Base-by-base conservation (phyloP, 805 yeast genomes). In the Candida maesae region DNA sequence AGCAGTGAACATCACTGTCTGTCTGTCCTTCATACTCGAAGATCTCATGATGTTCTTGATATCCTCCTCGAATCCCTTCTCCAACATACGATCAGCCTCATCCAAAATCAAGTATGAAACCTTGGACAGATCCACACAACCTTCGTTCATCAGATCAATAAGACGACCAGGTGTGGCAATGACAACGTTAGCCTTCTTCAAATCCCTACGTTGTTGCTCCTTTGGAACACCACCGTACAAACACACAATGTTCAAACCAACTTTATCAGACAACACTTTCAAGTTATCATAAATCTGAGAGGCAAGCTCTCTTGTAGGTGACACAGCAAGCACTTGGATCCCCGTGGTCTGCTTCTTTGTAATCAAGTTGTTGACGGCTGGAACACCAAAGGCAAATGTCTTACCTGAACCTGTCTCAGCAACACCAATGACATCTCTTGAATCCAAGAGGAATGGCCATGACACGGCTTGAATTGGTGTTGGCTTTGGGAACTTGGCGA, bases 321-420 rank as follows among this genome's bases (percentile, higher is more conserved):
- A 89, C 33, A 93, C 81, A 43, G 86, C 86, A 43, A 93, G 73
- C 4, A 89, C 95, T 55, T 79, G 78, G 41, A 85, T 72, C 15
- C 83, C 83, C 27, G 64, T 65, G 9, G 49, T 48, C 20, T 58
- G 61, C 23, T 47, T 43, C 21, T 42, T 39, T 0, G 63, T 61
- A 35, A 70, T 55, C 35, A 91, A 67, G 47, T 80, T 79, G 57
- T 87, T 73, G 39, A 91, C 75, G n/a, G 97, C 96, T 35, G 99
- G 99, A 24, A 93, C 93, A 61, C 96, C 96, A 61, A 91, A 93
- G 0, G 96, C 98, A 66, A 91, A 83, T 0, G 99, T 91, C 65
- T 91, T 91, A 58, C 99, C 99, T 1, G 96, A 87, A 28, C 99
- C 99, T 3, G 99, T 91, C 67, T 91, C 97, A 12, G 99, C 99